Evolutionary conservation across 116 monocot genomes (phyloP), one percentile per base, ranked within the genome.

Genomic region (Posidonia oceanica): DNA sequence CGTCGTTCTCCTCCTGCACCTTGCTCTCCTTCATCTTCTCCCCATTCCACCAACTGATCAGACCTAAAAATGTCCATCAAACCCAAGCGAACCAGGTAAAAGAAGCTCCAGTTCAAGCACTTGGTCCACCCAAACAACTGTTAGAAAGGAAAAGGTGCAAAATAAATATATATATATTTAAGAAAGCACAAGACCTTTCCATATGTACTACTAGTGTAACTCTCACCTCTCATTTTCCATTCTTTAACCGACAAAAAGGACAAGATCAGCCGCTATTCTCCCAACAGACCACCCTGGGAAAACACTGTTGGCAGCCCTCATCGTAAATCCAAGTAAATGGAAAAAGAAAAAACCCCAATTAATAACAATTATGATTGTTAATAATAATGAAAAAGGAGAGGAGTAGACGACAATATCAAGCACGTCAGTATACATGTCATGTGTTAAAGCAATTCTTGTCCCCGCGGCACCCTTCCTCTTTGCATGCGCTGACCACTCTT

Each of bases 381-480:
- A 39, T 51, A 68, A 23, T 36, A 22, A 64, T 64, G 29, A 64
- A 64, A 64, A 52, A 67, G 41, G 20, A 14, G 14, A 52, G 14
- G 3, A 39, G 39, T 39, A 4, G 36, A 17, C 13, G 67, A 67
- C 67, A 69, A 69, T 15, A 61, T 71, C n/a, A 36, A 71, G 17
- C 22, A 71, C 60, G 60, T 71, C 71, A 66, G 4, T 14, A 55
- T 55, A 56, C 69, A 69, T 69, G 69, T 69, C 67, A 69, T 39
- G 69, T 51, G 52, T 68, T 13, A 66, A 66, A 52, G 68, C 51
- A 22, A 29, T n/a, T 52, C 23, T 51, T 52, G 52, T 29, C 53
- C 36, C 53, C 23, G 7, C 20, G 52, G 11, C 39, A n/a, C 36
- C 40, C 11, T 36, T 42, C 4, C 39, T 4, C 14, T 29, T 23